Evolutionary conservation across 176 grass and related monocot species (phyloP), one percentile per base, ranked within the genome.

Genomic region (Saccharum officinarum): DNA sequence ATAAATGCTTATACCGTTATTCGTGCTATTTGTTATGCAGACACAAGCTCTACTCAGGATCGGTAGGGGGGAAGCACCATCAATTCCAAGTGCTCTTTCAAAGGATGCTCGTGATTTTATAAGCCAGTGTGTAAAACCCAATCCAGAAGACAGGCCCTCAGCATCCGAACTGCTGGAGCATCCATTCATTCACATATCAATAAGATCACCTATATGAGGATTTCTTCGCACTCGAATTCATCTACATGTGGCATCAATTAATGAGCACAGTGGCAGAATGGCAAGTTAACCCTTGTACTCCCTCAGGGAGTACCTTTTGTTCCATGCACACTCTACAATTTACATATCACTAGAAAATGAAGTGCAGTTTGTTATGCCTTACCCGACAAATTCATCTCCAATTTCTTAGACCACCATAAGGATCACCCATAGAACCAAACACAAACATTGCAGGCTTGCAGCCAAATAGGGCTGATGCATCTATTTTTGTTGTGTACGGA

Each of bases 21-120:
- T 67, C 3, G 33, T 73, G 47, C 26, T 79, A 73, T 60, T 65
- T 88, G 49, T 83, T 93, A 41, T 91, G 87, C 68, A 94, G 92
- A 85, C 86, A 46, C 87, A 92, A 89, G 92, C 92, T 66, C 54
- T 94, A 13, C 87, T 57, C 31, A 87, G 23, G 52, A 94, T 94
- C 50, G 92, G 87, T 2, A 91, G 38, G 45, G 92, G 84, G 15
- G 87, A 92, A 50, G 74, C 82, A 14, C 92, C 92, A 71, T 8
- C 62, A 22, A 87, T 94, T 76, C 92, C 92, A 36, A 82, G 20
- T 54, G 2, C 2, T 28, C 37, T 94, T 62, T 89, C 89, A 13
- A 76, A 57, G 76, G 87, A 89, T 83, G 92, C 92, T 45, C 87
- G 84, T 71, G 87, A 94, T 89, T 94, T 94, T 20, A 92, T 94